Evolutionary conservation across 352 stramenopile species (phyloP).

Genomic region (Blastocystis sp.): DNA sequence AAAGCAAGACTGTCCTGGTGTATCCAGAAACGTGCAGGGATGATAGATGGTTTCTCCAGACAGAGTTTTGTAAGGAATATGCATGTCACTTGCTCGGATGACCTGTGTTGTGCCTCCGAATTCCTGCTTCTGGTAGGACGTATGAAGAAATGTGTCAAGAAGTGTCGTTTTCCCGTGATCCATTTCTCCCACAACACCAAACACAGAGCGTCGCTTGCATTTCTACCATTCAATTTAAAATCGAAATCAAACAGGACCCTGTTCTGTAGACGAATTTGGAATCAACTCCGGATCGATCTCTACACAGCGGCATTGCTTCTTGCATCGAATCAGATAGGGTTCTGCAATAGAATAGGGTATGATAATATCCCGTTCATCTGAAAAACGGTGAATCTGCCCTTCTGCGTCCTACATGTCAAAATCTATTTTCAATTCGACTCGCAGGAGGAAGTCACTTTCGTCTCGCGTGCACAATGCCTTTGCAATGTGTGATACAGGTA

Average conservation of each 20-base stretch:
- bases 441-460: background rate
- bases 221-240: background rate
- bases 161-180: slow-evolving; percentile 54
- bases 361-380: slow-evolving; percentile 2
- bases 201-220: background rate
- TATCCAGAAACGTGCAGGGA: slow-evolving; percentile 39
- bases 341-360: background rate
- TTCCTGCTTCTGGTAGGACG: slow-evolving; percentile 7
- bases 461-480: slow-evolving; percentile 41
- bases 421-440: background rate
- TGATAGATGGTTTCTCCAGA: background rate
- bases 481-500: slow-evolving; percentile 7
- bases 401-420: slow-evolving; percentile 37
- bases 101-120: slow-evolving; percentile 44
- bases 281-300: slow-evolving; percentile 25
- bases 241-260: background rate
- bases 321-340: background rate
- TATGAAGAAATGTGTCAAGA: slow-evolving; percentile 6
- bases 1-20: slow-evolving; percentile 40
- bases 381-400: background rate
- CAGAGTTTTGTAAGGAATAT: background rate
- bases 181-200: slow-evolving; percentile 41
- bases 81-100: slow-evolving; percentile 23
- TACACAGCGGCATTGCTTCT: slow-evolving; percentile 4
- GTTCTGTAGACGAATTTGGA: background rate